Evolutionary conservation across 2,329 filamentous ascomycete species (phyloP).

Genomic region (Aspergillus sp.): DNA sequence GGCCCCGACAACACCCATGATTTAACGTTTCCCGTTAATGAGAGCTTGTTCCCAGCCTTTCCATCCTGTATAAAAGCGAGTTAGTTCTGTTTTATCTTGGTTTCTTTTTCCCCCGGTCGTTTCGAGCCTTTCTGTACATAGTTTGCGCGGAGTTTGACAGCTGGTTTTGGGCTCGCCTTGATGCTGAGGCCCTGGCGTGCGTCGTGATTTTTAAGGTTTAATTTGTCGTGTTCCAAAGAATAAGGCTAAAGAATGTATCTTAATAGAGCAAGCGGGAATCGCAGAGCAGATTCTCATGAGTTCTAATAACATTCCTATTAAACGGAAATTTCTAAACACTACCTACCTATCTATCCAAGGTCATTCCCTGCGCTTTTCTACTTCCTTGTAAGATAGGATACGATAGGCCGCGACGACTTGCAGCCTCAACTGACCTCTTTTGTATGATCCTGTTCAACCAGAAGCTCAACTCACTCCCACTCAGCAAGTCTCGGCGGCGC

Average conservation of each 20-base stretch:
- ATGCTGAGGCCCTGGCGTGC: background rate
- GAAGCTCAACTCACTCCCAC: no score
- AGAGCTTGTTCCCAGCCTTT: background rate
- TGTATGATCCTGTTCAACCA: no score
- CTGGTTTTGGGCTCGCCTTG: background rate
- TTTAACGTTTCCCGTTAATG: background rate
- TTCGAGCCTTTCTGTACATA: background rate
- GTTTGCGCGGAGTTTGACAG: background rate
- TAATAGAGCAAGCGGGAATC: background rate
- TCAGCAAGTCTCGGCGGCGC: no score
- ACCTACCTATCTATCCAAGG: no score
- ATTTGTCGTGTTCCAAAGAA: background rate
- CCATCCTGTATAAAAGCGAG: constrained; percentile 2
- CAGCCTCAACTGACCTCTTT: no score
- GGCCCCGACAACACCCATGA: background rate
- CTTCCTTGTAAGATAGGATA: no score
- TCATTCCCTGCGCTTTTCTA: no score
- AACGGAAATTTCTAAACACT: no score
- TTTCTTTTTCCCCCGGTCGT: background rate
- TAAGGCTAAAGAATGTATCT: background rate
- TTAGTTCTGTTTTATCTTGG: background rate
- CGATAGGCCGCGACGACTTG: background rate
- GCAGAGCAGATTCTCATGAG: background rate
- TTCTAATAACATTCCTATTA: no score
- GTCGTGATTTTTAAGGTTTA: background rate